Conservation (phyloP, 805 yeast species). For the baker's yeast (Saccharomyces cerevisiae) region DNA sequence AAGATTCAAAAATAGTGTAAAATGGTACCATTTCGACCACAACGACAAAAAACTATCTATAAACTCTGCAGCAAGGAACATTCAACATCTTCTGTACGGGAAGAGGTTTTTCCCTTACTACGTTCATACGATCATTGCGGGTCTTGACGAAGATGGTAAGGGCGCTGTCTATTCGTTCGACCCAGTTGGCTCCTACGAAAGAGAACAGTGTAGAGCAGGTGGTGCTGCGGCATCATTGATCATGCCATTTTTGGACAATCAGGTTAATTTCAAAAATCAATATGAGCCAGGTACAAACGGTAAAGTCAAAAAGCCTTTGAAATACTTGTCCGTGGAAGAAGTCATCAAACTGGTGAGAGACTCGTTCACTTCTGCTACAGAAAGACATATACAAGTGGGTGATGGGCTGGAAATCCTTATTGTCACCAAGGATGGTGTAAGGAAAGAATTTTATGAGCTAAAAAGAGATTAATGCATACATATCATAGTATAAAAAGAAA, state of each 20-base stretch:
- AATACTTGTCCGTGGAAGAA: constrained; percentile 70
- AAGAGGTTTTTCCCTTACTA: constrained; percentile 95
- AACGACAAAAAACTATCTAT: constrained; percentile 58
- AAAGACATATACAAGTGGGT: constrained; percentile 97
- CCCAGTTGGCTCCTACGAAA: constrained; percentile 95
- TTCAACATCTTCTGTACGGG: constrained; percentile 83
- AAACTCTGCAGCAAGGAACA: constrained; percentile 76
- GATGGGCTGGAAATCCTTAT: constrained; percentile 88
- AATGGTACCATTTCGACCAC: constrained; percentile 92
- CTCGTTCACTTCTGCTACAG: constrained; percentile 93
- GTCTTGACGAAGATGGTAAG: constrained; percentile 75
- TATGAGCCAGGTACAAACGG: constrained; percentile 73
- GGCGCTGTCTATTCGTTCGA: constrained; percentile 95
- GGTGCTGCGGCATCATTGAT: constrained; percentile 95
- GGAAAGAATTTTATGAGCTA: constrained; percentile 73
- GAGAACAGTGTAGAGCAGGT: constrained; percentile 96
- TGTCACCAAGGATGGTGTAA: constrained; percentile 88
- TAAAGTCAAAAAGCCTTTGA: constrained; percentile 47
- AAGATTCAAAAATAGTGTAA: constrained; percentile 52
- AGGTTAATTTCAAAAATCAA: constrained; percentile 93
- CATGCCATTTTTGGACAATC: constrained; percentile 96
- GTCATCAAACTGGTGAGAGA: constrained; percentile 83
- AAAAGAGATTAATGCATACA: constrained; percentile 61
- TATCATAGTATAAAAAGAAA: neutral
- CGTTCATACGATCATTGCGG: constrained; percentile 90